These are phyloP conservation scores for Ganoderma lucidum DNA, from an alignment of 1,284 basidiomycete genomes.

Conservation along the genomic window DNA sequence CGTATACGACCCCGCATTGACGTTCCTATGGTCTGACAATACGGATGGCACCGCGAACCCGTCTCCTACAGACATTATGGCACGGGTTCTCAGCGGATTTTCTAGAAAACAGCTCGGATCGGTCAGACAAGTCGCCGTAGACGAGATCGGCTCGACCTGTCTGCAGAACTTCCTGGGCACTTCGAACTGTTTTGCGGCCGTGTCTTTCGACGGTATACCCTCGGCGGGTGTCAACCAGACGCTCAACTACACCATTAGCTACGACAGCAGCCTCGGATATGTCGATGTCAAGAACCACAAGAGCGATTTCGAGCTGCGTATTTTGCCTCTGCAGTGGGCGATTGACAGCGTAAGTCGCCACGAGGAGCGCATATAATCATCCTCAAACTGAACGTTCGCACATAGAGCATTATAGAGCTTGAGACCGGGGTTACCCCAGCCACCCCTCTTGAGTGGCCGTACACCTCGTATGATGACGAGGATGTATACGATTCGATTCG, in stretches of 20 bases:
- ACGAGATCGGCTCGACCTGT: constrained; percentile 63
- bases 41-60: constrained; percentile 59
- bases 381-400: neutral
- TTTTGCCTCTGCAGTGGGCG: constrained; percentile 81
- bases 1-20: constrained; percentile 57
- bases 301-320: constrained; percentile 73
- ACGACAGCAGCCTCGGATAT: constrained; percentile 71
- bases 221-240: constrained; percentile 74
- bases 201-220: constrained; percentile 63
- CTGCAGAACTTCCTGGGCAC: constrained; percentile 77
- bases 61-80: constrained; percentile 64
- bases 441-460: constrained; percentile 78
- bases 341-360: constrained; percentile 64
- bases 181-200: constrained; percentile 75
- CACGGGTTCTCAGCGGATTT: constrained; percentile 59
- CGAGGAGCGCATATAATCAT: constrained; percentile 22
- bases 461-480: constrained; percentile 69
- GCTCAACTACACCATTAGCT: constrained; percentile 77
- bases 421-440: constrained; percentile 59
- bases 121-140: constrained; percentile 55
- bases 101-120: constrained; percentile 49
- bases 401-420: constrained; percentile 71
- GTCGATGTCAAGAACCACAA: constrained; percentile 72
- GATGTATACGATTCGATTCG: constrained; percentile 55
- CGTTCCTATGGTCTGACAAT: constrained; percentile 70